Conservation (phyloP, 768 basidiomycete species). For the Pleurotus djamor region DNA sequence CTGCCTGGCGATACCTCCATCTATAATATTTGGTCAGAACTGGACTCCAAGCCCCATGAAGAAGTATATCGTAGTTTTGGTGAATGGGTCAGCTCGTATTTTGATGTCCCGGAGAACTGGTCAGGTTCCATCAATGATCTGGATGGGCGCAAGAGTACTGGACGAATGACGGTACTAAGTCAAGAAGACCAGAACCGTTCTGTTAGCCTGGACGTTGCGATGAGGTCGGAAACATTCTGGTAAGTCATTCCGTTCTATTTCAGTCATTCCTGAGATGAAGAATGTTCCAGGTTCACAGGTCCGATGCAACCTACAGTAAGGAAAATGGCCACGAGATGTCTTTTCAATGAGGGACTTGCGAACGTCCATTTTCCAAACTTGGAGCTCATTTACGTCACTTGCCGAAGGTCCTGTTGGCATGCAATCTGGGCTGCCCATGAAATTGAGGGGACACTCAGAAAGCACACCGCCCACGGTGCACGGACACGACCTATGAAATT, state of each 20-base stretch:
- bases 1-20: conserved; percentile 13
- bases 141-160: conserved; percentile 16
- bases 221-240: neutral
- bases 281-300: neutral
- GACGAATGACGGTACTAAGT: conserved; percentile 17
- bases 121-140: conserved; percentile 15
- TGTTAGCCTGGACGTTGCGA: conserved; percentile 2
- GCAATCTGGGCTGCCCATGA: conserved; percentile 1
- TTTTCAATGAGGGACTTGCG: neutral
- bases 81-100: conserved; percentile 13
- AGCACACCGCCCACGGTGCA: neutral
- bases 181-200: conserved; percentile 15
- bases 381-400: neutral
- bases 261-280: neutral
- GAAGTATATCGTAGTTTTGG: conserved; percentile 8
- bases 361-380: neutral
- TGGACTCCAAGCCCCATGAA: conserved; percentile 14
- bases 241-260: neutral
- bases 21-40: conserved; percentile 20
- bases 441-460: neutral
- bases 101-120: conserved; percentile 14
- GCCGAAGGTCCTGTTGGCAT: neutral
- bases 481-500: neutral
- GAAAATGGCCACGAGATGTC: conserved; percentile 2
- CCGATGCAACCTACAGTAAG: neutral